These are phyloP conservation scores for Penicillium longicatenatum DNA, from an alignment of 495 filamentous ascomycete species.

Conservation along the genomic window DNA sequence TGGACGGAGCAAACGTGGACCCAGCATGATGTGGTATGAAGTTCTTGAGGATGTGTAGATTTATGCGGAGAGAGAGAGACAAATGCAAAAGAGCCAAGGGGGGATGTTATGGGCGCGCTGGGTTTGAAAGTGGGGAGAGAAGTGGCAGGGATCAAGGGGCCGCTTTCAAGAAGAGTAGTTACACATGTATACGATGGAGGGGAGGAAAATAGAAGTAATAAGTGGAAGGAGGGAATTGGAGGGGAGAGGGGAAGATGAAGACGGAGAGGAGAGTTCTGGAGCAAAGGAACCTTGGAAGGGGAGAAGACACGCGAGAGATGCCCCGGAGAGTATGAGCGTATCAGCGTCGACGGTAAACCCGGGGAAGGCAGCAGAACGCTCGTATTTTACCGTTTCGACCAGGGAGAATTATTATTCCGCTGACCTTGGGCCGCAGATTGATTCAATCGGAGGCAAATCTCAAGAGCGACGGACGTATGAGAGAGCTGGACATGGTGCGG, in stretches of 20 bases:
- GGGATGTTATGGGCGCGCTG: not conserved
- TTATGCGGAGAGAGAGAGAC: constrained; percentile 1
- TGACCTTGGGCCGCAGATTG: not conserved
- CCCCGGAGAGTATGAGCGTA: not conserved
- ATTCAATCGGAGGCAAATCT: constrained; percentile 1
- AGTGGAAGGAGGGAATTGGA: constrained; percentile 12
- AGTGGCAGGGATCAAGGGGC: constrained; percentile 1
- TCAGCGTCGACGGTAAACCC: constrained; percentile 1
- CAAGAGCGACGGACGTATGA: not conserved
- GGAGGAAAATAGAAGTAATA: constrained; percentile 3
- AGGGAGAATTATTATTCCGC: not conserved
- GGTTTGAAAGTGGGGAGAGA: constrained; percentile 1
- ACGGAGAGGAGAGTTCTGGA: constrained; percentile 14
- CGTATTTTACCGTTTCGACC: not conserved
- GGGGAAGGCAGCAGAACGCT: not conserved
- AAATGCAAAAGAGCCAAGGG: not conserved
- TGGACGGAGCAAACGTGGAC: constrained; percentile 50
- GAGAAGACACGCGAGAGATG: constrained; percentile 8
- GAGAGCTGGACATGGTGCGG: constrained; percentile 4
- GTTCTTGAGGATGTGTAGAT: not conserved
- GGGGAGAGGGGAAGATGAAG: constrained; percentile 16
- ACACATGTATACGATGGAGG: constrained; percentile 6
- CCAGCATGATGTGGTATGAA: constrained; percentile 43
- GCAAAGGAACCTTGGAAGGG: constrained; percentile 6
- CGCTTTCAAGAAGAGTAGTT: not conserved